Percentiles rank a stretch among this genome's conserved stretches.
phyloP scores from a whole-genome alignment of 805 yeast species.

The Cyberlindnera saturnus region DNA sequence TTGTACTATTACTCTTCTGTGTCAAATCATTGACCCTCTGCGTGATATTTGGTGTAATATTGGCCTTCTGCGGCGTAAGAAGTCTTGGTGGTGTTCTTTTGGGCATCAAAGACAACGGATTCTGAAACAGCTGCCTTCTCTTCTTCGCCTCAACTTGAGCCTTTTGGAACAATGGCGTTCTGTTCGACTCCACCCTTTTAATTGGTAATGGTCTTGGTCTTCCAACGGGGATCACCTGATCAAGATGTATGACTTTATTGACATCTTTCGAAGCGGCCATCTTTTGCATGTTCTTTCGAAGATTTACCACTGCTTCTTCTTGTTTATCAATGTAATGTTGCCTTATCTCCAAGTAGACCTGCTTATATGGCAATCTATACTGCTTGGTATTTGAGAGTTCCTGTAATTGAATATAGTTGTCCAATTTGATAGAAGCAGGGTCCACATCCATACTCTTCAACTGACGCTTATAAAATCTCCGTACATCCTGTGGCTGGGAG shows the following conservation, averaged over 20 bases:
- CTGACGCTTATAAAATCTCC: constrained; percentile 15
- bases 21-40: too few species aligned
- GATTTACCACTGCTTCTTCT: constrained; percentile 28
- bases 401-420: constrained; percentile 13
- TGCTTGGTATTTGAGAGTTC: constrained; percentile 13
- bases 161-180: constrained; percentile 23
- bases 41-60: too few species aligned
- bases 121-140: constrained; percentile 14
- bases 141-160: constrained; percentile 17
- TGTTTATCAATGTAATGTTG: constrained; percentile 29
- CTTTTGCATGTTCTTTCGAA: constrained; percentile 26
- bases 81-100: neutral
- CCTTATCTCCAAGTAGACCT: constrained; percentile 28
- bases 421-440: constrained; percentile 7
- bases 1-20: too few species aligned
- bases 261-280: constrained; percentile 26
- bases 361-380: constrained; percentile 29
- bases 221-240: constrained; percentile 17
- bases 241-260: constrained; percentile 23
- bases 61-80: too few species aligned
- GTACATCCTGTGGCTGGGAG: constrained; percentile 16
- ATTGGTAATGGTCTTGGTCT: neutral
- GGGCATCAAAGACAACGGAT: constrained; percentile 11
- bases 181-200: constrained; percentile 1
- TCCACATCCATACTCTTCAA: constrained; percentile 12